phyloP scores from a whole-genome alignment of 139 green algal species.

The Chlorella sp. region DNA sequence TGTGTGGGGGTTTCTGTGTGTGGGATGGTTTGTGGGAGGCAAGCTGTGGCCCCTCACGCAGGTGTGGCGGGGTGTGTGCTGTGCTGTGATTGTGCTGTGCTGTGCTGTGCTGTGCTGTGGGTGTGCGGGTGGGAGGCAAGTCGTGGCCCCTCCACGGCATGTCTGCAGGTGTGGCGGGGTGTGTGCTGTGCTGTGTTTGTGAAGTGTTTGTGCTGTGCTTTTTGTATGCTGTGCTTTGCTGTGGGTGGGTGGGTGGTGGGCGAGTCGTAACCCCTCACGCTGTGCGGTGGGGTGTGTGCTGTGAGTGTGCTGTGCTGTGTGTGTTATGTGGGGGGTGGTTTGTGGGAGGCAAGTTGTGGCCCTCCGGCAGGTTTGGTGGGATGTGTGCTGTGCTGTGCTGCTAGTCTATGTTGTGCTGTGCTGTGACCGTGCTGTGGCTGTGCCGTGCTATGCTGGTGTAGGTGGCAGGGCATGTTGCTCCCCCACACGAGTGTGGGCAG shows the following conservation, averaged over 20 bases:
- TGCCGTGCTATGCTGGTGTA: slow-evolving; percentile 49
- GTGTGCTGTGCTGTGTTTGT: background rate
- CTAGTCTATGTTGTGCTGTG: background rate
- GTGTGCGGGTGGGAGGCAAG: too few species aligned
- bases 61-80: background rate
- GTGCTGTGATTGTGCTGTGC: background rate
- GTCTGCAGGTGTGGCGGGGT: background rate
- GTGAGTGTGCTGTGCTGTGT: background rate
- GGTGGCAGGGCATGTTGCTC: too few species aligned
- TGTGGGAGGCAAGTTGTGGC: too few species aligned
- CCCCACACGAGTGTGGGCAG: too few species aligned
- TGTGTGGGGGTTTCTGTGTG: background rate
- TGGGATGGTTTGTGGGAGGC: background rate
- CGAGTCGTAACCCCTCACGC: too few species aligned
- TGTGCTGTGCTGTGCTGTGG: background rate
- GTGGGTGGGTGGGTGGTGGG: too few species aligned
- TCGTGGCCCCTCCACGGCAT: too few species aligned
- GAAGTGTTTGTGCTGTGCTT: background rate
- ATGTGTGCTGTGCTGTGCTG: background rate
- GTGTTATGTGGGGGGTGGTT: background rate
- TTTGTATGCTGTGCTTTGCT: slow-evolving; percentile 80
- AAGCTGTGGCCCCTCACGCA: too few species aligned
- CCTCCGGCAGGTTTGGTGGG: background rate
- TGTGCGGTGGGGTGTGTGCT: background rate
- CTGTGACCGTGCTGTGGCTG: background rate